phyloP scores from a whole-genome alignment of 1,284 basidiomycete species.

The Polyporus tsugae region DNA sequence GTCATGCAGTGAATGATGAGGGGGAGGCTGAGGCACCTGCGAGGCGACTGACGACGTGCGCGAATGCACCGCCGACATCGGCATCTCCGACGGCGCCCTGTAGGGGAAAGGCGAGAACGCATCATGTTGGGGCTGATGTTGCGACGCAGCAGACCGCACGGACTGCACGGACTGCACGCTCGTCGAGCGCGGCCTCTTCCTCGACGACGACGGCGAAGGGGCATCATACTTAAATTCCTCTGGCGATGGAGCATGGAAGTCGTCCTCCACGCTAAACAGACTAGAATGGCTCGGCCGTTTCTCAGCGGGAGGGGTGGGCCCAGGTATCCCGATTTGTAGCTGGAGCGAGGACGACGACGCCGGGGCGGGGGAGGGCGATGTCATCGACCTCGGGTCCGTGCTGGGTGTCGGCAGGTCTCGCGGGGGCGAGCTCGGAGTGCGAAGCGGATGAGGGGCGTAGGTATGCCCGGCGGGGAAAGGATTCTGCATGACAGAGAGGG shows the following conservation, averaged over 20 bases:
- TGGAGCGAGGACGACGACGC: conserved; percentile 24
- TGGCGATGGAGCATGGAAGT: conserved; percentile 12
- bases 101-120: too few species aligned
- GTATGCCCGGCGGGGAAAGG: conserved; percentile 12
- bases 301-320: not conserved
- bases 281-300: conserved; percentile 26
- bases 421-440: conserved; percentile 19
- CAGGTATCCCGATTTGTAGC: conserved; percentile 1
- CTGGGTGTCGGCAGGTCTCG: conserved; percentile 29
- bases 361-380: conserved; percentile 25
- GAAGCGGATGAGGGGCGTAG: not conserved
- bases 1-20: not conserved
- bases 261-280: conserved; percentile 25
- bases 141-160: conserved; percentile 7
- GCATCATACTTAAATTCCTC: conserved; percentile 18
- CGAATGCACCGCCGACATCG: conserved; percentile 12
- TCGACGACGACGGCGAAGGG: conserved; percentile 4
- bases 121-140: conserved; percentile 12
- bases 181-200: conserved; percentile 25
- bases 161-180: conserved; percentile 25
- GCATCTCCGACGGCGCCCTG: conserved; percentile 12
- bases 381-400: conserved; percentile 29
- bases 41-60: conserved; percentile 22
- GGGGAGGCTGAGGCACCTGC: conserved; percentile 11
- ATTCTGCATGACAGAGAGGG: conserved; percentile 11